Percentiles rank a stretch among this genome's conserved stretches.
Evolutionary conservation across 2,329 filamentous ascomycete species (phyloP).

Genomic region (Ophiostoma fasciatum): DNA sequence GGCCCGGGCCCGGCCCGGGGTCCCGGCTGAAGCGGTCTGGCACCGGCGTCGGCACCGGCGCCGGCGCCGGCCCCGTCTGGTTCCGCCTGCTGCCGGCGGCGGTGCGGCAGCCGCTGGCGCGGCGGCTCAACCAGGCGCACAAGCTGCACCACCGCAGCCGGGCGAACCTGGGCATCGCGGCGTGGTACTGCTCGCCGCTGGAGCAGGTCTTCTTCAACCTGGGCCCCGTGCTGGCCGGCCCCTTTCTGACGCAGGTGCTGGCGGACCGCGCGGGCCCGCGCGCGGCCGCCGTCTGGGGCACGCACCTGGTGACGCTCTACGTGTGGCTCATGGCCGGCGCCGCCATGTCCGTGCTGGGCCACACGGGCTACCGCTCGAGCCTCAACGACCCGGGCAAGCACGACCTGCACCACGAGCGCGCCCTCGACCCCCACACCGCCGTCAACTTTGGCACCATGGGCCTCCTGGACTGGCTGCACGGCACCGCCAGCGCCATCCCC

Average conservation of each 20-base stretch:
- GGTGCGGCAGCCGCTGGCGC: not conserved
- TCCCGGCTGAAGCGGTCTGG: no score
- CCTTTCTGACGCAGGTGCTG: not conserved
- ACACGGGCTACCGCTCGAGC: not conserved
- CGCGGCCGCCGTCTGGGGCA: not conserved
- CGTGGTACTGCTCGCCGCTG: not conserved
- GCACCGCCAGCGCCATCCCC: not conserved
- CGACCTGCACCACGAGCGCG: not conserved
- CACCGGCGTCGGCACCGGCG: no score
- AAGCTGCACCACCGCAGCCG: not conserved
- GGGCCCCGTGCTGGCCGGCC: not conserved
- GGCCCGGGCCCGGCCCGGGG: not conserved
- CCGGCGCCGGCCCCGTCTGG: not conserved
- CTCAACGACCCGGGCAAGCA: not conserved
- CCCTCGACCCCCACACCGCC: not conserved
- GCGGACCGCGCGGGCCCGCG: not conserved
- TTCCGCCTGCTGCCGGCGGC: not conserved
- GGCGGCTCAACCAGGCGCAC: not conserved
- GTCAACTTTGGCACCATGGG: slow-evolving; percentile 1
- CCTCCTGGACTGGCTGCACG: not conserved
- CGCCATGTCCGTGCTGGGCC: not conserved
- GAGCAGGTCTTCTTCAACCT: not conserved
- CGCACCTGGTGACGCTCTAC: not conserved
- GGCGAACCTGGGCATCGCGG: not conserved
- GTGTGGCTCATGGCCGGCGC: slow-evolving; percentile 1